Evolutionary conservation across 2,329 filamentous ascomycete species (phyloP).

Genomic region (Dactylellina leptospora): DNA sequence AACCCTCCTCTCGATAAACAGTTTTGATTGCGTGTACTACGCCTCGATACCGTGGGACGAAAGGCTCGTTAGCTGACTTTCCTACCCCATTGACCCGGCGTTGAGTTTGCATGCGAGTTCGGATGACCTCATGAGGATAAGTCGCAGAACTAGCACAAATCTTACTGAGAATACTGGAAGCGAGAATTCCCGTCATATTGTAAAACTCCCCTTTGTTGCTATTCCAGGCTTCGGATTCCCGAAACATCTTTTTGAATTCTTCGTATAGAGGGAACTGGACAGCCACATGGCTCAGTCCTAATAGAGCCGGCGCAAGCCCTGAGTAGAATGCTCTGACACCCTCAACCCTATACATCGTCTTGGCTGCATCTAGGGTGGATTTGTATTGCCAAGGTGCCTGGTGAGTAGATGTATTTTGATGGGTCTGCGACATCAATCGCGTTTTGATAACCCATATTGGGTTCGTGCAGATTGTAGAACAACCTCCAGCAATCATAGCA

Average conservation of each 20-base stretch:
- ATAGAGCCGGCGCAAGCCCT: conserved; percentile 86
- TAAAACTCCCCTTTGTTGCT: conserved; percentile 63
- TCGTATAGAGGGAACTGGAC: conserved; percentile 98
- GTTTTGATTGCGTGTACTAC: conserved; percentile 82
- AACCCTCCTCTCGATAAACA: conserved; percentile 90
- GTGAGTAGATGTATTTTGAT: conserved; percentile 65
- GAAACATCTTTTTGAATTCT: conserved; percentile 88
- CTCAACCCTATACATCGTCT: conserved; percentile 94
- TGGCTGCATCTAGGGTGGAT: conserved; percentile 87
- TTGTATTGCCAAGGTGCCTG: conserved; percentile 82
- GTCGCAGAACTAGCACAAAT: conserved; percentile 92
- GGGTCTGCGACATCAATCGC: conserved; percentile 91
- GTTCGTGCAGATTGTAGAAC: conserved; percentile 92
- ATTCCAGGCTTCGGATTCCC: conserved; percentile 79
- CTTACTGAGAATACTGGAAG: conserved; percentile 92
- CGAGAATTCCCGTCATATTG: conserved; percentile 83
- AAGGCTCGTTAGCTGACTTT: conserved; percentile 55
- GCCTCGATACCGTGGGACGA: conserved; percentile 70
- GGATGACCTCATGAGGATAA: conserved; percentile 95
- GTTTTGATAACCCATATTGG: conserved; percentile 99
- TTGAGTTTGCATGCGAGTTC: conserved; percentile 92
- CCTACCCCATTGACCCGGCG: conserved; percentile 66
- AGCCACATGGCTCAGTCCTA: conserved; percentile 92
- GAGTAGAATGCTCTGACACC: conserved; percentile 93
- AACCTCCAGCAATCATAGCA: conserved; percentile 87